Evolutionary conservation across 2,329 filamentous ascomycete genomes (phyloP).

Genomic region (Orbilia brochopaga): DNA sequence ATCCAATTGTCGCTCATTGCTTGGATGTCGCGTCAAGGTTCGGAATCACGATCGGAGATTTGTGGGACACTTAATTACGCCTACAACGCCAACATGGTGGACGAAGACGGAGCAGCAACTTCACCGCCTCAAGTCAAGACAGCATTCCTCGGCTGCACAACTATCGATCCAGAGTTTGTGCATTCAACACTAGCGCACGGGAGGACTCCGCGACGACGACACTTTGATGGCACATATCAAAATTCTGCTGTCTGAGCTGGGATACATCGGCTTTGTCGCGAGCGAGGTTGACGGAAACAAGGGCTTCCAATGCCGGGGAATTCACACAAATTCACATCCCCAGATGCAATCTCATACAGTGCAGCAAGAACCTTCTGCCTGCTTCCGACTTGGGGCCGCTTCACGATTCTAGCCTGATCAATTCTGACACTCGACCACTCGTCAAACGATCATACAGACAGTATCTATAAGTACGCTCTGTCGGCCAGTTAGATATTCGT

Average conservation of each 20-base stretch:
- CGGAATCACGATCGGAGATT: too few relatives aligned
- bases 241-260: too few relatives aligned
- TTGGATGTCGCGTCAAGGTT: too few relatives aligned
- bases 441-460: neutral
- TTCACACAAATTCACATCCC: neutral
- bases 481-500: neutral
- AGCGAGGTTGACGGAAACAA: neutral
- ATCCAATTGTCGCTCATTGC: too few relatives aligned
- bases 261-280: neutral
- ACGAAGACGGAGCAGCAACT: neutral
- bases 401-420: neutral
- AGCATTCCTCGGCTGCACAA: neutral
- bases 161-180: constrained; percentile 6
- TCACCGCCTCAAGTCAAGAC: neutral
- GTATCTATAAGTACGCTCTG: constrained; percentile 13
- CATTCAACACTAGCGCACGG: neutral
- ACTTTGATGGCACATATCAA: too few relatives aligned
- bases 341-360: neutral
- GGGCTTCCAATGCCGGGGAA: neutral
- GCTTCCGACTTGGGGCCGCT: neutral
- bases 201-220: neutral
- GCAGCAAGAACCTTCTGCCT: neutral
- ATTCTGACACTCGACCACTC: neutral
- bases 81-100: neutral
- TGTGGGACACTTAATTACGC: too few relatives aligned